Evolutionary conservation across 2,329 filamentous ascomycete genomes (phyloP), one percentile per base, ranked within the genome.

Genomic region (Fusarium concolor): DNA sequence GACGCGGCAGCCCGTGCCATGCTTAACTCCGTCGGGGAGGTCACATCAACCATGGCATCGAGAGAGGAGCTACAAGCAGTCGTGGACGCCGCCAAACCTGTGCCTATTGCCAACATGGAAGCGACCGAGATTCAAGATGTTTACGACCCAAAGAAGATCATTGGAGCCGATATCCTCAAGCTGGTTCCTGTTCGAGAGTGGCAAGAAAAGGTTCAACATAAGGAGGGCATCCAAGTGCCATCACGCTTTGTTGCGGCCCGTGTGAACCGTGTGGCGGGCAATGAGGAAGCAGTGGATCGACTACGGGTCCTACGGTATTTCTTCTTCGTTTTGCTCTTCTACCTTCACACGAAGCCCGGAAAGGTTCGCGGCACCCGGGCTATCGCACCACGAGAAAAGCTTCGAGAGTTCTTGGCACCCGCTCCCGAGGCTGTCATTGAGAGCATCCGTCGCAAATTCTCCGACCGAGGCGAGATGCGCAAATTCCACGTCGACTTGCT

Each of bases 401-500:
- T 93, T 33, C 81, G 82, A 49, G 82, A 87, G 71, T 75, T 84
- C 39, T 79, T 92, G 52, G 81, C 84, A 2, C 85, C 85, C 1
- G 86, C 87, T 7, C 87, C 89, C 0, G 86, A 89, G 64, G 81
- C 84, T 1, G 85, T 94, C 10, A 80, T 92, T 37, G 89, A 91
- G 72, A 85, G 84, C 63, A 89, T 93, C 29, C 85, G 89, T 56
- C 85, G 89, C 73, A 91, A 89, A 71, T 95, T 94, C 75, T 88
- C 88, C 2, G 84, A 89, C 41, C 82, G 79, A 33, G 86, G 85
- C 22, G 83, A 87, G 61, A 87, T 95, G 79, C 86, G 88, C 56
- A 92, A 92, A 75, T 91, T 89, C 81, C 88, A 93, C 75, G 80
- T 85, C 31, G 91, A 95, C 75, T 84, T 92, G 65, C 79, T 94